A percentile compares a stretch with the other conserved stretches of the same genome.
Conservation (phyloP, 345 rosid genomes). For the Diplotaxis tenuifolia region DNA sequence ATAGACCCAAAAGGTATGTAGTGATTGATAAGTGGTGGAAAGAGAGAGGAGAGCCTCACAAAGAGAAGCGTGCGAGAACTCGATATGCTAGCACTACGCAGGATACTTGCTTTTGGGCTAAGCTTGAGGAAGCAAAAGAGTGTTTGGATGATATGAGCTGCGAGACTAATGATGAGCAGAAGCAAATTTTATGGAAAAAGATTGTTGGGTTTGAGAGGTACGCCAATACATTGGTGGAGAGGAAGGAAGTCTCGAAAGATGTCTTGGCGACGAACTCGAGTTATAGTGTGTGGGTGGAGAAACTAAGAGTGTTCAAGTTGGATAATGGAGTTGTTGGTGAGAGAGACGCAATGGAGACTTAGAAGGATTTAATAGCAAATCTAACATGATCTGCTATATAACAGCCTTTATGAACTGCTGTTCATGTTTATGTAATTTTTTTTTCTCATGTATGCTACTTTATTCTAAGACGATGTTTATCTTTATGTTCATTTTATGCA, state of each 20-base stretch:
- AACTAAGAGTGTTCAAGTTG: slow-evolving; percentile 40
- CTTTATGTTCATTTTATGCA: slow-evolving; percentile 6
- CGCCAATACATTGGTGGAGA: slow-evolving; percentile 41
- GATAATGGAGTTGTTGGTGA: slow-evolving; percentile 6
- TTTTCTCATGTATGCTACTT: background rate
- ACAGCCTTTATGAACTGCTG: background rate
- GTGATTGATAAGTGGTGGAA: slow-evolving; percentile 71
- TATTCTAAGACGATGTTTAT: background rate
- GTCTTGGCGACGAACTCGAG: slow-evolving; percentile 66
- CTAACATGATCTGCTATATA: slow-evolving; percentile 13
- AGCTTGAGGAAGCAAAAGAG: slow-evolving; percentile 72
- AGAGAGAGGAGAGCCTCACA: background rate
- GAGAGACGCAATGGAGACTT: slow-evolving; percentile 30
- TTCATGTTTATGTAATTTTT: background rate
- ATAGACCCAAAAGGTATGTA: slow-evolving; percentile 65
- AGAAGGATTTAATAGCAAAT: slow-evolving; percentile 5
- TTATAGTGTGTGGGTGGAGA: slow-evolving; percentile 55
- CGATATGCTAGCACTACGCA: slow-evolving; percentile 62
- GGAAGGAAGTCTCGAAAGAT: slow-evolving; percentile 67
- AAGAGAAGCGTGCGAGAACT: slow-evolving; percentile 41
- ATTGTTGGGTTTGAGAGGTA: slow-evolving; percentile 41
- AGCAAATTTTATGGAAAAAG: slow-evolving; percentile 24
- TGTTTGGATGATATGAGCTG: slow-evolving; percentile 42
- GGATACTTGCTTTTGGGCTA: slow-evolving; percentile 89
- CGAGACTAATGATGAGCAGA: slow-evolving; percentile 37